phyloP scores from a whole-genome alignment of 83 land plant genomes.

The Diphasiastrum complanatum region DNA sequence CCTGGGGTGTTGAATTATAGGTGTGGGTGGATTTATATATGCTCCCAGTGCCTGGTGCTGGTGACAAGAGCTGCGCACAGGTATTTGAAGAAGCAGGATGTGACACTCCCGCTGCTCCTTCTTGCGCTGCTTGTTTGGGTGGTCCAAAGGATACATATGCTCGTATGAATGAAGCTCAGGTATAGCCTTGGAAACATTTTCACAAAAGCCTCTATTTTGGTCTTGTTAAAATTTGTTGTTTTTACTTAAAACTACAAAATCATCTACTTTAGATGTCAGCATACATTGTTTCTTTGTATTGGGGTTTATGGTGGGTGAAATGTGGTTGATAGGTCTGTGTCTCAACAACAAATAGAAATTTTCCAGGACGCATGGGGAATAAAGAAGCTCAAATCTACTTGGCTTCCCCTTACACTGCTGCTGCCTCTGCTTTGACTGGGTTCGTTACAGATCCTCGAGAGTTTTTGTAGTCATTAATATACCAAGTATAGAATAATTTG shows the following conservation, averaged over 20 bases:
- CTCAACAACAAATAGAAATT: slow-evolving; percentile 91
- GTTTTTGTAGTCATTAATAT: slow-evolving; percentile 41
- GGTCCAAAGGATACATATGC: slow-evolving; percentile 97
- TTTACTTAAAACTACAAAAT: neutral
- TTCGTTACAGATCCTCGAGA: slow-evolving; percentile 91
- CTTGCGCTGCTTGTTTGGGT: slow-evolving; percentile 95
- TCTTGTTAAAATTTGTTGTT: neutral
- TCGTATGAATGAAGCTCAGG: slow-evolving; percentile 89
- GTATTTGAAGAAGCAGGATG: slow-evolving; percentile 98
- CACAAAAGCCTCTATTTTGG: neutral
- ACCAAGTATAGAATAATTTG: too few relatives aligned
- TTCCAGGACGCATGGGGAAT: slow-evolving; percentile 97
- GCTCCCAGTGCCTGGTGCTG: slow-evolving; percentile 77
- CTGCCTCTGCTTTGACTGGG: slow-evolving; percentile 93
- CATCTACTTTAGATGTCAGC: neutral
- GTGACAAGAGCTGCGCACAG: slow-evolving; percentile 95
- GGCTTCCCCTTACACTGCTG: slow-evolving; percentile 95
- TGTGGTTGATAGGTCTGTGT: slow-evolving; percentile 99
- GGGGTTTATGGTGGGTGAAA: slow-evolving; percentile 13
- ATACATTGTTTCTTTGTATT: neutral
- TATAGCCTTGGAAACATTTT: too few relatives aligned
- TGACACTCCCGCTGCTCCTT: slow-evolving; percentile 89
- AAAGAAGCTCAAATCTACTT: slow-evolving; percentile 94
- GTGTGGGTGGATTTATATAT: slow-evolving; percentile 94
- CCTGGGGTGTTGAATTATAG: too few relatives aligned